These are phyloP conservation scores for Backusella tuberculispora DNA, from an alignment of 192 early-diverging fungal genomes.

Conservation along the genomic window DNA sequence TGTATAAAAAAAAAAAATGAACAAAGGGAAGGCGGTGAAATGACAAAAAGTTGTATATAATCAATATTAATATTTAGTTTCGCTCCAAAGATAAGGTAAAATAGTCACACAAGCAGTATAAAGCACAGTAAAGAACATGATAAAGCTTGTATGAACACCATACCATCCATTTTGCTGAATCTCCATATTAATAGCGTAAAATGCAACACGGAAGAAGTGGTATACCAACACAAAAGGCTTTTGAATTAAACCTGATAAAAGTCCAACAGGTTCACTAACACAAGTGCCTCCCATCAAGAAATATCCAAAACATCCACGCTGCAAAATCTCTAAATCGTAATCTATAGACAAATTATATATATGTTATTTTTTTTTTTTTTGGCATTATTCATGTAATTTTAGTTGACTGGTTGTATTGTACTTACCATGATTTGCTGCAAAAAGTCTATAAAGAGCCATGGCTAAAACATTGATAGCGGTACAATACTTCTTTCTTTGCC, in stretches of 20 bases:
- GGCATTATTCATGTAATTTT: neutral
- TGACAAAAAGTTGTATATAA: neutral
- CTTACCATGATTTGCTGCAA: slow-evolving; percentile 80
- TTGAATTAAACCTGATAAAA: slow-evolving; percentile 83
- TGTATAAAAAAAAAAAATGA: neutral
- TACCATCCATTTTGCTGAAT: slow-evolving; percentile 53
- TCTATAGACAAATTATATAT: slow-evolving; percentile 45
- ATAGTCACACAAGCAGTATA: slow-evolving; percentile 56
- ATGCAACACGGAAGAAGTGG: slow-evolving; percentile 94
- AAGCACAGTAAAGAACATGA: slow-evolving; percentile 53
- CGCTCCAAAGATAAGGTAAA: slow-evolving; percentile 47
- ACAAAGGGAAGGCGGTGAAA: neutral
- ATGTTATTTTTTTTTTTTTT: slow-evolving; percentile 2
- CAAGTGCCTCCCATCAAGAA: slow-evolving; percentile 83
- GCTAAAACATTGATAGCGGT: slow-evolving; percentile 90
- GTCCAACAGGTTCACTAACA: slow-evolving; percentile 78
- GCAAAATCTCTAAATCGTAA: slow-evolving; percentile 71
- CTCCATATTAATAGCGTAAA: slow-evolving; percentile 64
- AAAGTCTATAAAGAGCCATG: slow-evolving; percentile 88
- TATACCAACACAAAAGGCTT: slow-evolving; percentile 76
- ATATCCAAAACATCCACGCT: slow-evolving; percentile 88
- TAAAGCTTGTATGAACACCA: slow-evolving; percentile 49
- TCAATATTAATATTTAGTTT: slow-evolving; percentile 22
- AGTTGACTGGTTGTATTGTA: neutral
- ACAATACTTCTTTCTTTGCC: slow-evolving; percentile 73